A percentile compares a stretch with the other conserved stretches of the same genome.
Conservation (phyloP, 768 basidiomycete genomes). For the Pseudohyphozyma bogoriensis region DNA sequence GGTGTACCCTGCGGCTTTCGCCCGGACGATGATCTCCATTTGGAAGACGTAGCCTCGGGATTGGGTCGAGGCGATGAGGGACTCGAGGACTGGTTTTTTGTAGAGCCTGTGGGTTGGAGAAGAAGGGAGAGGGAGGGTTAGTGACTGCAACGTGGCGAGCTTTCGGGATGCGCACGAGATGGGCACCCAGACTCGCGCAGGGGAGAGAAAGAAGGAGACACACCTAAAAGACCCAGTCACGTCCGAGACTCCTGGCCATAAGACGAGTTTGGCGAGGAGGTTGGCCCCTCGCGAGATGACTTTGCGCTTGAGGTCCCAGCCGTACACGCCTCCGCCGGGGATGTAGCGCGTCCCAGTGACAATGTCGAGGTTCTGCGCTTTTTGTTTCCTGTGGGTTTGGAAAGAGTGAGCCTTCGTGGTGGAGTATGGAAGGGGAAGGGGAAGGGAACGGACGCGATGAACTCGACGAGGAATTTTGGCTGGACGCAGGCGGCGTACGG, state of each 20-base stretch:
- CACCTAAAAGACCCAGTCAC: slow-evolving; percentile 74
- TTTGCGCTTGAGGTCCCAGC: slow-evolving; percentile 86
- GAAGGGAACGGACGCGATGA: slow-evolving; percentile 54
- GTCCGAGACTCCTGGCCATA: slow-evolving; percentile 78
- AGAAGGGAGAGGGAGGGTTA: slow-evolving; percentile 15
- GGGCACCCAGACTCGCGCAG: background rate
- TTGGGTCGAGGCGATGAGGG: slow-evolving; percentile 72
- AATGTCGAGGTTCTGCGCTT: slow-evolving; percentile 78
- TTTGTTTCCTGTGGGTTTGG: slow-evolving; percentile 46
- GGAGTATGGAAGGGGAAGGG: background rate
- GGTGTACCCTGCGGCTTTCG: slow-evolving; percentile 67
- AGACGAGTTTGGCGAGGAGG: slow-evolving; percentile 73
- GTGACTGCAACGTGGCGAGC: no score
- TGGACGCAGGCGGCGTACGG: slow-evolving; percentile 33
- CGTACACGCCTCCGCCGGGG: slow-evolving; percentile 69
- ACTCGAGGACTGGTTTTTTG: slow-evolving; percentile 59
- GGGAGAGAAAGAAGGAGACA: slow-evolving; percentile 40
- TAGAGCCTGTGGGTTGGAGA: slow-evolving; percentile 45
- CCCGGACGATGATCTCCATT: slow-evolving; percentile 97
- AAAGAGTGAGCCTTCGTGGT: background rate
- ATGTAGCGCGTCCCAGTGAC: slow-evolving; percentile 88
- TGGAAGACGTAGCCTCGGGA: slow-evolving; percentile 93
- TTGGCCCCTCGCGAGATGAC: slow-evolving; percentile 81
- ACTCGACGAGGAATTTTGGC: slow-evolving; percentile 92
- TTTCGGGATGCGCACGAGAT: no score